Base-by-base conservation (phyloP, 192 early-diverging fungal species). In the Rhizoclosmatium globosum region DNA sequence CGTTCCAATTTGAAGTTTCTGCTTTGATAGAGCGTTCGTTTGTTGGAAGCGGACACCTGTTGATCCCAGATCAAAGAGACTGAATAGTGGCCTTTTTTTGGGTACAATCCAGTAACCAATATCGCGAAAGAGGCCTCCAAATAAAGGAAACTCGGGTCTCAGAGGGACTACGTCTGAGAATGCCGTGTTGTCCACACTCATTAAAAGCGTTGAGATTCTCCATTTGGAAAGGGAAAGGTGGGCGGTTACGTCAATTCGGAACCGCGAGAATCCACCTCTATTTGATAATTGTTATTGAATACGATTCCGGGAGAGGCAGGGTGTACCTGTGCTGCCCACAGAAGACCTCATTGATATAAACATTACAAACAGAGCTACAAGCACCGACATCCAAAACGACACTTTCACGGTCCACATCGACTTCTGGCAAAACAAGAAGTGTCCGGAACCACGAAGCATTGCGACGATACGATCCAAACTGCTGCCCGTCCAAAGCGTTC, bases 261-360 rank as follows among this genome's bases (percentile, higher is more conserved):
- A 76, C 21, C 74, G 74, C 45, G 74, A 76, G 46, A 76, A 76
- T 21, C 74, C 74, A n/a, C 74, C 74, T 15, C 45, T n/a, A 47
- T 42, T n/a, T 17, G 17, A 53, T 53, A 17, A 47, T 13, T n/a
- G 45, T n/a, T 7, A 23, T 15, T 39, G 11, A 31, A 21, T 41
- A 64, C 17, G 57, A 58, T n/a, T 58, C 6, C 3, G 57, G 21
- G n/a, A 1, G 39, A 64, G 2, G 23, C 39, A 2, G n/a, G 39
- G 23, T 64, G 62, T 39, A 64, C 62, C 66, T 68, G 66, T 74
- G 72, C 21, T 17, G 17, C 50, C 72, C 72, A 2, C 38, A 21
- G 19, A 31, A 44, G 15, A 76, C 31, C 31, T 23, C 60, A 39
- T 76, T 76, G 11, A 47, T 64, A 67, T 48, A 76, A 9, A 76